These are phyloP conservation scores for Phaffia tasmanica DNA, from an alignment of 768 basidiomycete species.

Conservation along the genomic window DNA sequence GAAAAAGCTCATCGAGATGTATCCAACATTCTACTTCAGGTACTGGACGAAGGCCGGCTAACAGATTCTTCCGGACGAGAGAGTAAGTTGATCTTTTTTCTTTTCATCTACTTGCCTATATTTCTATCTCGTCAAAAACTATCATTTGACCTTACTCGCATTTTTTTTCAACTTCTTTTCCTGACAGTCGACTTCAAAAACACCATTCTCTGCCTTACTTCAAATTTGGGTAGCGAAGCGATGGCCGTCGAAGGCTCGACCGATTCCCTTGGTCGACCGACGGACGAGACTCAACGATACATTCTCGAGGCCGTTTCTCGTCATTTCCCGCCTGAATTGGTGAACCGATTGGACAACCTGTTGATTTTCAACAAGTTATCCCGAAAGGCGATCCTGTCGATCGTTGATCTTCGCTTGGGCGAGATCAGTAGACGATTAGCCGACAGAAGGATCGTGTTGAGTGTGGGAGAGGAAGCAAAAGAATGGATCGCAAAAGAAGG, in stretches of 20 bases:
- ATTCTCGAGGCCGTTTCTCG: slow-evolving; percentile 65
- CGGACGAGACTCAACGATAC: slow-evolving; percentile 49
- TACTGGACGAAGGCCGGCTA: slow-evolving; percentile 77
- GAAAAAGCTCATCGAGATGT: slow-evolving; percentile 85
- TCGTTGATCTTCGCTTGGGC: slow-evolving; percentile 62
- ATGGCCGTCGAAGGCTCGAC: slow-evolving; percentile 58
- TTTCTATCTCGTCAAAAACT: no score
- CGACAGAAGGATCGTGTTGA: slow-evolving; percentile 55
- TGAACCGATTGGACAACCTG: slow-evolving; percentile 47
- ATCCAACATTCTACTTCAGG: slow-evolving; percentile 77
- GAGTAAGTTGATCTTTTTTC: slow-evolving; percentile 56
- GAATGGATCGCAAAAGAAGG: slow-evolving; percentile 64
- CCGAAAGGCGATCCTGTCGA: slow-evolving; percentile 56
- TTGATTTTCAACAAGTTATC: slow-evolving; percentile 86
- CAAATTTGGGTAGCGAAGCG: slow-evolving; percentile 57
- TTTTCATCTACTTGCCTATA: slow-evolving; percentile 34
- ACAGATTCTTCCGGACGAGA: slow-evolving; percentile 71
- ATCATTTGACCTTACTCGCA: background rate
- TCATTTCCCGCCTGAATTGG: slow-evolving; percentile 79
- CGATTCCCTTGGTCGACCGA: slow-evolving; percentile 54
- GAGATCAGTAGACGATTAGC: slow-evolving; percentile 61
- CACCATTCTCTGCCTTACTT: slow-evolving; percentile 82
- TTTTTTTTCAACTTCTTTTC: background rate
- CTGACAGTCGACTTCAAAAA: slow-evolving; percentile 44
- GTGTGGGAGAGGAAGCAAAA: slow-evolving; percentile 53